These are phyloP conservation scores for Talaromyces atroroseus DNA, from an alignment of 2,329 filamentous ascomycete genomes.

Conservation along the genomic window DNA sequence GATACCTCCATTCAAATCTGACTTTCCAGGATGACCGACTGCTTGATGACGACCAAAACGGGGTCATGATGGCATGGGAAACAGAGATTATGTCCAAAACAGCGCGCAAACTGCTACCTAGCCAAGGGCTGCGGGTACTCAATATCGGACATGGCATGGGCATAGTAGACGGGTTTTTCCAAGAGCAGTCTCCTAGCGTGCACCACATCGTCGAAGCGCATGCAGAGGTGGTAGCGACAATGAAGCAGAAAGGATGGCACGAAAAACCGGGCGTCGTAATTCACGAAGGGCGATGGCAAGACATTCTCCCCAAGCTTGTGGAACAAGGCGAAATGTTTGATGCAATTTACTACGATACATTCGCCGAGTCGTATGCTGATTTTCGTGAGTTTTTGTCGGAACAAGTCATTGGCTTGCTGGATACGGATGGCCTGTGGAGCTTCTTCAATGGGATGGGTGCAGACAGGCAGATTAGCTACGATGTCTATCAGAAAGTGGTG, in stretches of 20 bases:
- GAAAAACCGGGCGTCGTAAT: conserved; percentile 56
- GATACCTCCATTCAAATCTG: conserved; percentile 63
- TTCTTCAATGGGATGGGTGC: conserved; percentile 78
- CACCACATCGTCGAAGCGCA: conserved; percentile 89
- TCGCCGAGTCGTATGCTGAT: conserved; percentile 86
- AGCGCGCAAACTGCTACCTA: conserved; percentile 61
- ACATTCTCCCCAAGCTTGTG: conserved; percentile 64
- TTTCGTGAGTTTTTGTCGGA: conserved; percentile 85
- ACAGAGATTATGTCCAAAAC: conserved; percentile 77
- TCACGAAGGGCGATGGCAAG: conserved; percentile 73
- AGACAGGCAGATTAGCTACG: conserved; percentile 87
- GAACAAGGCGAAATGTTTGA: conserved; percentile 68
- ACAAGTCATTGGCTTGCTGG: conserved; percentile 71
- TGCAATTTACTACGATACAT: conserved; percentile 95
- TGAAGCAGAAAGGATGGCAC: conserved; percentile 63
- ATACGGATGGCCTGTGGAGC: conserved; percentile 50
- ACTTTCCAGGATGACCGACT: conserved; percentile 62
- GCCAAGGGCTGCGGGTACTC: conserved; percentile 62
- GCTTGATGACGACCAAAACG: conserved; percentile 69
- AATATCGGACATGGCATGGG: conserved; percentile 92
- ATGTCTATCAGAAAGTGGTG: conserved; percentile 87
- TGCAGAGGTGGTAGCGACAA: conserved; percentile 64
- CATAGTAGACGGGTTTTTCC: conserved; percentile 74
- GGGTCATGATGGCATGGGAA: conserved; percentile 94
- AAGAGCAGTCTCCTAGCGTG: conserved; percentile 57